Base-by-base conservation (phyloP, 192 early-diverging fungal species). In the Backusella morwellensis region DNA sequence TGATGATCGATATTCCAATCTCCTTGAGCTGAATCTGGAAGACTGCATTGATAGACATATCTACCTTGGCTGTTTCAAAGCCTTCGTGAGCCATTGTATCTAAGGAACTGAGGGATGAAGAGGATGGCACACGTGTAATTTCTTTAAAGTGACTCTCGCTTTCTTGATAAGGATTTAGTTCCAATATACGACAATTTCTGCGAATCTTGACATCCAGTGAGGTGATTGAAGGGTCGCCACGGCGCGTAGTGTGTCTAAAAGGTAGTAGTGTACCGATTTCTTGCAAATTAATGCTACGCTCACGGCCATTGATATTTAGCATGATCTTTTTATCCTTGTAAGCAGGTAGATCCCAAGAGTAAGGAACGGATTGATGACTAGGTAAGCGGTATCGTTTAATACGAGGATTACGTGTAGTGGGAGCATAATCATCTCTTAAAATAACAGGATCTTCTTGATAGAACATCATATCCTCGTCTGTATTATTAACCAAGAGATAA, bases 311-410 rank as follows among this genome's bases (percentile, higher is more conserved):
- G 1, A 95, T 90, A 34, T 82, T 87, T 23, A 99, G 75, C 29
- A 95, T 90, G 32, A 99, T 81, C 1, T 83, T 77, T 81, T 97
- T 97, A 15, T 88, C 83, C 29, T 87, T 84, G 6, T 88, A 81
- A 5, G 92, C 92, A 11, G 97, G 97, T 54, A 89, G 82, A 75
- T 99, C 98, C 96, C 97, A 98, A 3, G 98, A 92, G 70, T 98
- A 99, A 23, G 88, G 84, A 77, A 92, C 81, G 11, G 89, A 79
- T 75, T 89, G 82, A 12, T 86, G 85, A 12, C 86, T 70, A 35
- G 87, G 83, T 68, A 86, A 69, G 0, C 74, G 70, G 44, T 82
- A 82, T 17, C 70, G 50, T 70, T 47, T 72, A 14, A 63, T 72
- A 12, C 59, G 26, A 21, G 47, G 56, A 11, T 47, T 59, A 19